These are phyloP conservation scores for Pittosporum tobira DNA, from an alignment of 129 eudicot species.

Conservation along the genomic window DNA sequence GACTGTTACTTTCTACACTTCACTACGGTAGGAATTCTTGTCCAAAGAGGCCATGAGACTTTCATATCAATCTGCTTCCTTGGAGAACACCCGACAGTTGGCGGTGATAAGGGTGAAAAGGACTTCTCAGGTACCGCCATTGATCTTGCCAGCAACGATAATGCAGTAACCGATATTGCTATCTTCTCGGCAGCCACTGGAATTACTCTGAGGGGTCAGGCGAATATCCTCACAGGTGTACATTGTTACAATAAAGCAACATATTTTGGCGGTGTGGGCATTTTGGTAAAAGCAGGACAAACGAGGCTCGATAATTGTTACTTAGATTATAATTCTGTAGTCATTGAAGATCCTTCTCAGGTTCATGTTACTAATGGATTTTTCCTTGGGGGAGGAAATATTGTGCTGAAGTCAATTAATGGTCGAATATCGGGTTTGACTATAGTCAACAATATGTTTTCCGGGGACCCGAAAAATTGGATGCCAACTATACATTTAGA, in stretches of 20 bases:
- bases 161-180: constrained; percentile 48
- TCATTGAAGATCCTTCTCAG: constrained; percentile 55
- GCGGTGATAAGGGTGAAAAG: constrained; percentile 38
- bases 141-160: constrained; percentile 47
- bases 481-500: constrained; percentile 35
- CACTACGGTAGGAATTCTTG: constrained; percentile 51
- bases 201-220: constrained; percentile 45
- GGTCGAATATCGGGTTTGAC: constrained; percentile 42
- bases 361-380: constrained; percentile 37
- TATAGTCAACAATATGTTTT: constrained; percentile 43
- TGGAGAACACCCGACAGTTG: constrained; percentile 51
- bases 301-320: constrained; percentile 38
- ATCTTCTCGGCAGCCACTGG: constrained; percentile 54
- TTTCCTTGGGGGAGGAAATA: constrained; percentile 56
- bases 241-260: constrained; percentile 73
- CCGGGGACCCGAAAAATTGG: constrained; percentile 27
- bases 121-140: constrained; percentile 45
- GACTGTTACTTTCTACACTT: constrained; percentile 55
- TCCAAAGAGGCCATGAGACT: constrained; percentile 61
- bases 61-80: constrained; percentile 39
- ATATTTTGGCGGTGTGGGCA: constrained; percentile 53
- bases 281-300: constrained; percentile 40
- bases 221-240: constrained; percentile 60
- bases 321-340: constrained; percentile 48
- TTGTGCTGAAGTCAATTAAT: constrained; percentile 38